Percentiles rank a stretch among this genome's conserved stretches.
These are phyloP conservation scores for Platanthera guangdongensis DNA, from an alignment of 106 monocot genomes.

Conservation along the genomic window DNA sequence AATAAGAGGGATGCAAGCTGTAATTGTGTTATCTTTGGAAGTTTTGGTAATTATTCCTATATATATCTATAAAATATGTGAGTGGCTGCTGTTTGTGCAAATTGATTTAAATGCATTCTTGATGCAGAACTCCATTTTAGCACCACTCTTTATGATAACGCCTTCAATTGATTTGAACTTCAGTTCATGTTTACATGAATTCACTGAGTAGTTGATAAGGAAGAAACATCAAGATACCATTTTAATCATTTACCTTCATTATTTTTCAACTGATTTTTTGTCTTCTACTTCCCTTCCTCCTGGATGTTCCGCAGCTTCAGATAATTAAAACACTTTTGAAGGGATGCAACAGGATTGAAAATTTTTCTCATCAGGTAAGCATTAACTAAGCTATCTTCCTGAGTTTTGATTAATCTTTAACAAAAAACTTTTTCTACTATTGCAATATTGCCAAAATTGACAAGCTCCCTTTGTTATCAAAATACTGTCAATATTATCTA, in stretches of 20 bases:
- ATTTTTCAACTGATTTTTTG: not conserved
- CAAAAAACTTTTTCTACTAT: not conserved
- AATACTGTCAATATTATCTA: no score
- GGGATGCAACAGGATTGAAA: conserved; percentile 22
- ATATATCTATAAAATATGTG: not conserved
- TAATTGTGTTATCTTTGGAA: no score
- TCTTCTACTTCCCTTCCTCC: not conserved
- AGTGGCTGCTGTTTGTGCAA: not conserved
- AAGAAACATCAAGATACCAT: not conserved
- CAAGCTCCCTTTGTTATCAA: not conserved
- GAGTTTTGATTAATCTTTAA: no score
- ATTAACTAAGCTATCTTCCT: conserved; percentile 4
- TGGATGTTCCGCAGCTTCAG: conserved; percentile 20
- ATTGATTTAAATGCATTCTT: not conserved
- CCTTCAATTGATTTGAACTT: not conserved
- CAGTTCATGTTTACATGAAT: not conserved
- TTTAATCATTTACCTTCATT: not conserved
- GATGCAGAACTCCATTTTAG: not conserved
- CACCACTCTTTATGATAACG: not conserved
- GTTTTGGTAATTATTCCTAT: no score
- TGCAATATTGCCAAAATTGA: not conserved
- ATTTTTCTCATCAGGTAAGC: conserved; percentile 24
- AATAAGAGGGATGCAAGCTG: no score
- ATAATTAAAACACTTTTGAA: conserved; percentile 32
- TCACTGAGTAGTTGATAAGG: not conserved